A percentile compares a stretch with the other conserved stretches of the same genome.
phyloP scores from a whole-genome alignment of 768 basidiomycete genomes.

The Lepiota brunneoincarnata region DNA sequence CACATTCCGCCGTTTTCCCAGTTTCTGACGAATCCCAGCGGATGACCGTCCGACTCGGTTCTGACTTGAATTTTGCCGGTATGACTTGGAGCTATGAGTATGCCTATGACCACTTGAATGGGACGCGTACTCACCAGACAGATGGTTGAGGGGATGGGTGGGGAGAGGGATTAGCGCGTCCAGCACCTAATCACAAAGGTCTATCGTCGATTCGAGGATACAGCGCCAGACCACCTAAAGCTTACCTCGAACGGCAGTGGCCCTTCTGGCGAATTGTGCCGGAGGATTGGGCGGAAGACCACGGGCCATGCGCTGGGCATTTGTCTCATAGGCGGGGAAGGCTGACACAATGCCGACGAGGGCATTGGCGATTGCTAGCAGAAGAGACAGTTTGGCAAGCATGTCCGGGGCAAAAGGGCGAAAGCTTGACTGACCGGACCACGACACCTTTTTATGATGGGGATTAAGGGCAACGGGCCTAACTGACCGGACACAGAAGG shows the following conservation, averaged over 20 bases:
- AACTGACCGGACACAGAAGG: too few relatives aligned
- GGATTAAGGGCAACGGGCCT: too few relatives aligned
- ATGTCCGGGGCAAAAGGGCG: slow-evolving; percentile 10
- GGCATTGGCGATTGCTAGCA: slow-evolving; percentile 22
- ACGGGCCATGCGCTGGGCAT: slow-evolving; percentile 42
- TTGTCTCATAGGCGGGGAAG: slow-evolving; percentile 30
- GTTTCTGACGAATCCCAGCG: slow-evolving; percentile 30
- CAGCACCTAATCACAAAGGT: not conserved
- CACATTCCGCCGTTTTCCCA: slow-evolving; percentile 26
- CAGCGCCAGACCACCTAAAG: not conserved
- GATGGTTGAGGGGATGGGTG: slow-evolving; percentile 22
- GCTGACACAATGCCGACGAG: slow-evolving; percentile 18
- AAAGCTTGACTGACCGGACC: not conserved
- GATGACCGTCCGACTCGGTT: slow-evolving; percentile 21
- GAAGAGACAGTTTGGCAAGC: slow-evolving; percentile 18
- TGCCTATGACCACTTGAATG: not conserved
- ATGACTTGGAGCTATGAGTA: slow-evolving; percentile 18
- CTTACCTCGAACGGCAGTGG: not conserved
- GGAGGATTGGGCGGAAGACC: slow-evolving; percentile 40
- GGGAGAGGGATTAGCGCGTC: not conserved
- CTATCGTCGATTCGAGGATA: not conserved
- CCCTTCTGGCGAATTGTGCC: slow-evolving; percentile 14
- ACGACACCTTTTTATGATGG: too few relatives aligned
- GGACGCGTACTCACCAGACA: not conserved
- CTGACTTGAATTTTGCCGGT: slow-evolving; percentile 37